Base-by-base conservation (phyloP, 768 basidiomycete genomes). In the Multifurca ochricompacta region DNA sequence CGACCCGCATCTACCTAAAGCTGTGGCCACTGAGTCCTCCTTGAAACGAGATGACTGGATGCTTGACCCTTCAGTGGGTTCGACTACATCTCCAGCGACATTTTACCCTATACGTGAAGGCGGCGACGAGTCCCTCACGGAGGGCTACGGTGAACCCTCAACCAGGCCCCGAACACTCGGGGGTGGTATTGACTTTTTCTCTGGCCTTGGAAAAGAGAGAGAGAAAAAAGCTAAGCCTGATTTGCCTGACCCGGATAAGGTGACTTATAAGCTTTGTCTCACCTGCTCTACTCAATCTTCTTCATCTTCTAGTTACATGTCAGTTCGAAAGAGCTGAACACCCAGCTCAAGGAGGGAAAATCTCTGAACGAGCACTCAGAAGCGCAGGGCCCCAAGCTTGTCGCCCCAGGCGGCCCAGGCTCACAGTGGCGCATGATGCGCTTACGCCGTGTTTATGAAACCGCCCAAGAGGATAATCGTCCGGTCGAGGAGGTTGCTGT, bases 361-460 rank as follows among this genome's bases (percentile, higher is more conserved):
- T 30, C 64, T 34, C 54, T 72, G 9, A 66, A 72, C 23, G 68
- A 78, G 53, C 66, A 72, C 11, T 71, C 74, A 47, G 71, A 72
- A 23, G 64, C 75, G 3, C 63, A 71, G 34, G 70, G 73, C 45
- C 69, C 76, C 5, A 80, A 77, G 66, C 65, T 78, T 19, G 67
- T 73, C 51, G 80, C 78, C 0, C 91, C 92, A 0, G 95, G 95
- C 2, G 92, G 91, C 2, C 87, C 93, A 4, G 95, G 95, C 10
- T 91, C 91, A 2, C 83, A 82, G 65, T 99, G 96, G 95, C 83
- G 96, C 14, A 98, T 98, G 96, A 92, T 90, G 84, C 91, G 93
- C 62, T 79, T 99, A 0, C 81, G 84, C 36, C 78, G 89, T 14
- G 85, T 91, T 1, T 94, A 91, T 65, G 95, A 98, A 66, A 79